Base-by-base conservation (phyloP, 352 stramenopile genomes). In the Thalassiosira exigua region DNA sequence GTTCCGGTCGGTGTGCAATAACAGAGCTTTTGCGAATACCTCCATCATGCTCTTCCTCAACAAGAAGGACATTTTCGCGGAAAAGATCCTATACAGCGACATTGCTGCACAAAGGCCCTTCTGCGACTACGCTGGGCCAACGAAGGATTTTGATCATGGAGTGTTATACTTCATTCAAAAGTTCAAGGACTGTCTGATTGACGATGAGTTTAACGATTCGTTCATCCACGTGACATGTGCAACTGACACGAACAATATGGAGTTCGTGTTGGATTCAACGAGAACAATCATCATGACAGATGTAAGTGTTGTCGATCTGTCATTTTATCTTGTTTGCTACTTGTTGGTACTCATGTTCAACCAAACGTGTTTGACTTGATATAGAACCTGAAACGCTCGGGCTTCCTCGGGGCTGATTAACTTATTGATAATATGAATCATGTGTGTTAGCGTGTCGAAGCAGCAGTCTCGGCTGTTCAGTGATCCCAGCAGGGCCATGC, bases 21-120 rank as follows among this genome's bases (percentile, higher is more conserved):
- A 98, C 88, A 93, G 95, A 60, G 95, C 97, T 77, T 98, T 98
- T 80, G 72, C 90, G 33, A 92, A 95, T 62, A 97, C 96, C 17
- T 94, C 91, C 41, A 98, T 98, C 86, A 98, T 98, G 70, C 85
- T 98, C 46, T 98, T 98, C 81, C 81, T 98, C 14, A 98, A 98
- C 92, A 98, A 98, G 89, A 96, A 96, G 75, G 96, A 98, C 88
- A 81, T 98, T 39, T 98, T 98, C 77, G 92, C 96, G 74, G 94
- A 98, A 83, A 98, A 98, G 90, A 98, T 98, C 78, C 95, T 96
- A 79, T 94, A 95, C 32, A 91, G 96, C 21, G 92, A 98, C 75
- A 97, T 97, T 24, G 97, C 96, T 81, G 91, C 87, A 39, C 86
- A 96, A 36, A 86, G 95, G 4, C 90, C 96, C 21, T 98, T 98